Conservation (phyloP, 2,329 filamentous ascomycete species). For the Diaporthe aspalathi region DNA sequence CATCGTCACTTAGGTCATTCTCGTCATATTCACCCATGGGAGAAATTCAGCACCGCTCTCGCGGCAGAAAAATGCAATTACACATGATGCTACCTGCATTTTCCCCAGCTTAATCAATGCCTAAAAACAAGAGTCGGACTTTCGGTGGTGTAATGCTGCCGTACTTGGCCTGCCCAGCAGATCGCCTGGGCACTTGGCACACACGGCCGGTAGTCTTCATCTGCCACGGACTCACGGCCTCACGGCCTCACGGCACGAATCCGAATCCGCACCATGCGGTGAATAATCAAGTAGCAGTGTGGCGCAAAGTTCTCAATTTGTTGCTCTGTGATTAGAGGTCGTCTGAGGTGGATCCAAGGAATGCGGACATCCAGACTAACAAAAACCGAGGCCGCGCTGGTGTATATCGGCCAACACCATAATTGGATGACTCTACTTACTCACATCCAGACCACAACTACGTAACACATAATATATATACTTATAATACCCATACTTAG, state of each 20-base stretch:
- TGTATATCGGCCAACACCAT: too few relatives aligned
- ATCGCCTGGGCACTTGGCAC: slow-evolving; percentile 8
- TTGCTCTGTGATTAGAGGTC: neutral
- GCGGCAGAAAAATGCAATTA: neutral
- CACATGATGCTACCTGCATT: neutral
- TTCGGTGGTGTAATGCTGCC: neutral
- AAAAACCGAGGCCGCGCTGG: too few relatives aligned
- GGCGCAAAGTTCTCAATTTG: neutral
- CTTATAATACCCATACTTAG: too few relatives aligned
- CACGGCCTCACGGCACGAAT: neutral
- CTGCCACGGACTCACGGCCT: too few relatives aligned
- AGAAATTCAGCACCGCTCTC: neutral
- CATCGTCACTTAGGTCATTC: neutral
- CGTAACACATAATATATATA: too few relatives aligned
- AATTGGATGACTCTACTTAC: too few relatives aligned
- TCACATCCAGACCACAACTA: too few relatives aligned
- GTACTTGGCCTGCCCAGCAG: neutral
- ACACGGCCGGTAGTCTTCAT: neutral
- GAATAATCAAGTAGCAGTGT: neutral
- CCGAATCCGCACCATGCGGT: neutral
- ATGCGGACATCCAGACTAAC: too few relatives aligned
- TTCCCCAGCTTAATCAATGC: neutral
- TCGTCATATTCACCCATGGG: neutral
- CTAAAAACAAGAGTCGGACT: slow-evolving; percentile 7
- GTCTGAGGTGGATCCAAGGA: neutral